Conservation (phyloP, 2,329 filamentous ascomycete genomes). For the Phialophora chinensis region DNA sequence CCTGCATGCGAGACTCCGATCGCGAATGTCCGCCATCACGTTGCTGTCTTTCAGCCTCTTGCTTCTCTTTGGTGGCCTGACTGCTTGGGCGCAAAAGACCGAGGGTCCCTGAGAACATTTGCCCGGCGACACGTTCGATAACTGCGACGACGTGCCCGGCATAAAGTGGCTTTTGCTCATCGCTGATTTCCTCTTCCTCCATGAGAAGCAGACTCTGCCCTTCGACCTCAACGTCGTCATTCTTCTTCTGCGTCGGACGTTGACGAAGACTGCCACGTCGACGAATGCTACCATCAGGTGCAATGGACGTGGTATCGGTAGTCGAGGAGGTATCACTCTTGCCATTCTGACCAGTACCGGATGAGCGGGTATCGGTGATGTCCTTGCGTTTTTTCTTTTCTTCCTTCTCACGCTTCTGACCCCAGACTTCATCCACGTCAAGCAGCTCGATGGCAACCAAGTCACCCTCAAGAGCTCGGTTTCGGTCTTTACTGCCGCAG, state of each 20-base stretch:
- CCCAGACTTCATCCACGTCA: slow-evolving; percentile 98
- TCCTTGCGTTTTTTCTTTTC: slow-evolving; percentile 99
- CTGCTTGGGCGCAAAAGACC: slow-evolving; percentile 93
- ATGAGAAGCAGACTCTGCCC: slow-evolving; percentile 95
- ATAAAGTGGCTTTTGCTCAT: slow-evolving; percentile 96
- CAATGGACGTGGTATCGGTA: slow-evolving; percentile 66
- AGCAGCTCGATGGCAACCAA: slow-evolving; percentile 94
- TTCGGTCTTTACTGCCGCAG: slow-evolving; percentile 97
- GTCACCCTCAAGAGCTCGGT: slow-evolving; percentile 94
- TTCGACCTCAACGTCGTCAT: slow-evolving; percentile 98
- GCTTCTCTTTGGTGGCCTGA: slow-evolving; percentile 99
- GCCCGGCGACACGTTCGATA: slow-evolving; percentile 92
- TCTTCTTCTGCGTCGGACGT: slow-evolving; percentile 98
- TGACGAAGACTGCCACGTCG: slow-evolving; percentile 94
- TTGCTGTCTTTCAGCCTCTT: slow-evolving; percentile 92
- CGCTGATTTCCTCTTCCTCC: slow-evolving; percentile 98
- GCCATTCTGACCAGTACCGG: slow-evolving; percentile 61
- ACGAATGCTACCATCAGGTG: slow-evolving; percentile 81
- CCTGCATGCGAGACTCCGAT: slow-evolving; percentile 81
- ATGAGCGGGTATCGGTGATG: slow-evolving; percentile 87
- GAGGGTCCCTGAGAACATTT: slow-evolving; percentile 98
- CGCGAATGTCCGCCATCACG: slow-evolving; percentile 77
- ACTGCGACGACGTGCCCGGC: slow-evolving; percentile 97
- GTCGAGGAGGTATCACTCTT: slow-evolving; percentile 64
- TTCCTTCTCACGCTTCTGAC: slow-evolving; percentile 98